Conservation (phyloP, 2,329 filamentous ascomycete species). For the Tolypocladium album region DNA sequence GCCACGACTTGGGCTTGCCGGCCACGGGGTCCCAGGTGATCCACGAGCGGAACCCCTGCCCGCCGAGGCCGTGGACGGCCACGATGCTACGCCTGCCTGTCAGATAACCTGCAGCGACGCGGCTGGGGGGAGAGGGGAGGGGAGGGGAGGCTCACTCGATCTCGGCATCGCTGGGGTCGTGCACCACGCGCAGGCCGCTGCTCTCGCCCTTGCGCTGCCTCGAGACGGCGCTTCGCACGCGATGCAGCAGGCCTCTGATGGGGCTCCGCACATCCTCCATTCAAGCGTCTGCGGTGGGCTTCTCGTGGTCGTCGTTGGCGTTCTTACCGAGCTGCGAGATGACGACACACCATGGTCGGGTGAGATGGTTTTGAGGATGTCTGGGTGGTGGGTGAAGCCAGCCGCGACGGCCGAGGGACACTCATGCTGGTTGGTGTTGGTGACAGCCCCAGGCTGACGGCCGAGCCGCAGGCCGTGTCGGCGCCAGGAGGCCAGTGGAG, state of each 20-base stretch:
- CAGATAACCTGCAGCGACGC: not conserved
- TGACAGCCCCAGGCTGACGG: not conserved
- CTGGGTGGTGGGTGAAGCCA: not conserved
- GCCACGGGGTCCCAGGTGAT: conserved; percentile 8
- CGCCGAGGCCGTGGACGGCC: conserved; percentile 15
- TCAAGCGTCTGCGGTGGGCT: not conserved
- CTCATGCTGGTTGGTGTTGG: not conserved
- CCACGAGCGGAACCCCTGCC: conserved; percentile 15
- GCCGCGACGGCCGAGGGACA: not conserved
- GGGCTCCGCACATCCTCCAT: conserved; percentile 13
- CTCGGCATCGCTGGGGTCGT: conserved; percentile 10
- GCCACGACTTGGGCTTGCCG: conserved; percentile 12
- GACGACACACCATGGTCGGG: not conserved
- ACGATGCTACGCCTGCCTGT: conserved; percentile 10
- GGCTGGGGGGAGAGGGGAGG: not conserved
- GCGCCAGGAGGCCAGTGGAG: not conserved
- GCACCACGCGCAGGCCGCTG: conserved; percentile 9
- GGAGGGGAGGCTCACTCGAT: conserved; percentile 10
- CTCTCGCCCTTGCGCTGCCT: conserved; percentile 6
- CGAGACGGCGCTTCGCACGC: conserved; percentile 10
- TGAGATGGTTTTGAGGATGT: not conserved
- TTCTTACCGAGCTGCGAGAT: not conserved
- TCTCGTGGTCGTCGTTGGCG: not conserved
- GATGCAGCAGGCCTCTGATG: conserved; percentile 11
- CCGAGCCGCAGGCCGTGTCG: not conserved